Percentiles rank a stretch among this genome's conserved stretches.
These are phyloP conservation scores for Suhomyces xylopsoci DNA, from an alignment of 805 yeast genomes.

Conservation along the genomic window DNA sequence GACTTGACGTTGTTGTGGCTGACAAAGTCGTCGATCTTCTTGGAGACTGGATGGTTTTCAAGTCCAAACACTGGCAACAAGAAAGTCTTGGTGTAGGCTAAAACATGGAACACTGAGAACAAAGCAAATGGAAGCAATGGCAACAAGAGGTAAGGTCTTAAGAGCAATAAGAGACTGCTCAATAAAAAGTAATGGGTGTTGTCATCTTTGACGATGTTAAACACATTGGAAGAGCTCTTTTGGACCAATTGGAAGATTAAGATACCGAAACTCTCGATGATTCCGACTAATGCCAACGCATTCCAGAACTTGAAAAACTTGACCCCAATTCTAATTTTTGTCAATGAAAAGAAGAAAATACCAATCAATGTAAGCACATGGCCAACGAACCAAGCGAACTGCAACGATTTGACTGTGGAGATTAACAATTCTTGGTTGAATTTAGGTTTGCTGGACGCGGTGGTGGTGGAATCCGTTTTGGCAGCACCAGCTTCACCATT, in stretches of 20 bases:
- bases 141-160: conserved; percentile 58
- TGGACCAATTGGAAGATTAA: conserved; percentile 57
- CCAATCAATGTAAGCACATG: conserved; percentile 35
- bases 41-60: conserved; percentile 25
- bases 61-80: conserved; percentile 61
- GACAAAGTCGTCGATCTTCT: conserved; percentile 39
- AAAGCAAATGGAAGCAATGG: conserved; percentile 71
- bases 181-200: conserved; percentile 68
- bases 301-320: conserved; percentile 43
- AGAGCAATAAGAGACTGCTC: conserved; percentile 46
- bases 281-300: conserved; percentile 58
- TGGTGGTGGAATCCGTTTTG: neutral
- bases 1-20: conserved; percentile 35
- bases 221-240: conserved; percentile 24
- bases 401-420: conserved; percentile 39
- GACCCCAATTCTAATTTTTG: conserved; percentile 30
- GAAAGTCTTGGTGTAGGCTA: conserved; percentile 64
- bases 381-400: conserved; percentile 73
- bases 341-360: conserved; percentile 28
- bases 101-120: conserved; percentile 78
- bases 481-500: neutral
- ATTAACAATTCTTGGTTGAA: conserved; percentile 15
- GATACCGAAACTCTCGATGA: conserved; percentile 70
- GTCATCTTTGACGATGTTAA: conserved; percentile 45
- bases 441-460: conserved; percentile 1